Base-by-base conservation (phyloP, 257 asterid genomes). In the Petunia secreta region DNA sequence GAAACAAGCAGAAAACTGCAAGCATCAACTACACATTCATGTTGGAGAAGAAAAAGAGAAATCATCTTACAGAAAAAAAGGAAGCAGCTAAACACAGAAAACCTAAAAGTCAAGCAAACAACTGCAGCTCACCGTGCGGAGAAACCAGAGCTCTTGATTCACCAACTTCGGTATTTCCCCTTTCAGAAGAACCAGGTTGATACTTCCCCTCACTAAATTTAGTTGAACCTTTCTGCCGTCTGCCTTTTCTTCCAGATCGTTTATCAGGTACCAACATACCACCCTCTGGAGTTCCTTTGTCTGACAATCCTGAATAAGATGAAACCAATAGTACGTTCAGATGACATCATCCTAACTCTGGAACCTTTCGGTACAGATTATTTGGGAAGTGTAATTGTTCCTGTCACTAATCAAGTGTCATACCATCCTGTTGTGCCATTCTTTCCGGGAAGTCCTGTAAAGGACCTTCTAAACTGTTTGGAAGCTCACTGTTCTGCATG, bases 211-310 rank as follows among this genome's bases (percentile, higher is more conserved):
- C 92, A 67, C 53, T 63, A 44, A 55, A 59, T 83, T 83, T 90
- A 54, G 88, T 79, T 39, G 82, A 85, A 80, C 88, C 91, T 84
- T 87, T 94, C 14, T 85, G 88, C 79, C 94, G 92, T 82, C 92
- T 91, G 77, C 91, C 87, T 86, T 92, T 89, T 89, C 93, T 91
- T 78, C 95, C 92, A 75, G 93, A 36, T 65, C 91, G 91, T 40
- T 88, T 91, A 43, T 91, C 96, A 74, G 92, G 75, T 75, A 83
- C 84, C 58, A 85, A 84, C 59, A 80, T 84, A 63, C 84, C 88
- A 68, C 88, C 92, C 75, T 88, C 92, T 57, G 84, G 82, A 84
- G 81, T 84, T 80, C 84, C 88, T 75, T 87, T 94, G 87, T 87
- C 86, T 44, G 88, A 34, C 43, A 82, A 84, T 73, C 85, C 92